Base-by-base conservation (phyloP, 2,329 filamentous ascomycete genomes). In the Chaetomiaceae sp. region DNA sequence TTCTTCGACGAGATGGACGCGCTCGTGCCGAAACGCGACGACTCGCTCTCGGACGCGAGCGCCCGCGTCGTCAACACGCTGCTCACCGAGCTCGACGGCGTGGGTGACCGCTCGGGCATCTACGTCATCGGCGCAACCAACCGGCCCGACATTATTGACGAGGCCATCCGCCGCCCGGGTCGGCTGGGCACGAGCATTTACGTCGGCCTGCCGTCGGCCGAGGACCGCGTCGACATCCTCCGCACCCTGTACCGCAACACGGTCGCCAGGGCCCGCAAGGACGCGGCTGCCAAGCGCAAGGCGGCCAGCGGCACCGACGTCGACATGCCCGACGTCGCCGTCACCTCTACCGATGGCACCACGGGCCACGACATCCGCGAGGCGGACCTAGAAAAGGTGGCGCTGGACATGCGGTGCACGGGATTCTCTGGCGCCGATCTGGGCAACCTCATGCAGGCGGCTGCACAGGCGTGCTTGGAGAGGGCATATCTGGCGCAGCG, bases 1-100 rank as follows among this genome's bases (percentile, higher is more conserved):
- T 97, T 99, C 79, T 97, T 99, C 66, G 94, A 99, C 67, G 94
- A 99, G 72, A 80, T 99, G 48, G 94, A 99, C 70, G 92, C 94
- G 1, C 76, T 99, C 2, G 91, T 94, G 0, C 91, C 92, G 0
- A 85, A 85, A 47, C 84, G 94, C 50, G 90, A 92, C 65, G 87
- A 87, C 51, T 78, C 79, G 1, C 61, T 67, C 7, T 80, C 89
- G 2, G 92, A 97, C 67, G 87, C 90, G 5, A 89, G 87, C 42
- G 85, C 89, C 1, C 84, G 94, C 30, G 89, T 99, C 2, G 94
- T 99, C 60, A 97, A 97, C 68, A 95, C 92, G 1, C 79, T 99
- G 0, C 84, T 99, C 29, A 95, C 94, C 0, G 94, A 99, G 67
- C 81, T 99, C 1, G 94, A 99, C 65, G 94, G 94, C 46, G 80